phyloP scores from a whole-genome alignment of 306 rosid species.

The Abrus precatorius region DNA sequence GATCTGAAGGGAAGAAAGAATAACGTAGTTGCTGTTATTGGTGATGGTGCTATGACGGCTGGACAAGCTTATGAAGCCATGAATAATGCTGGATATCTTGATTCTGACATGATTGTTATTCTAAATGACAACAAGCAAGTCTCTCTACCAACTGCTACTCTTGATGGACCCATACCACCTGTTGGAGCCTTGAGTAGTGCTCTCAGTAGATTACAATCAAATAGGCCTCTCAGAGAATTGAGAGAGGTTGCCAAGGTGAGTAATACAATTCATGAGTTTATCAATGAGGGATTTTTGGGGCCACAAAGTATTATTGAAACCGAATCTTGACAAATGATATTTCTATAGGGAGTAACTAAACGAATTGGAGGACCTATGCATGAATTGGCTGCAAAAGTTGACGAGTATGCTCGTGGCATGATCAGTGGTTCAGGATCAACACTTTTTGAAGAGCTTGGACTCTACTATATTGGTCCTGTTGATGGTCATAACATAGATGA shows the following conservation, averaged over 20 bases:
- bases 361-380: slow-evolving; percentile 95
- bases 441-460: slow-evolving; percentile 96
- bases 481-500: slow-evolving; percentile 98
- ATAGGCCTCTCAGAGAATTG: slow-evolving; percentile 92
- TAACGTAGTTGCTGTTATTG: slow-evolving; percentile 85
- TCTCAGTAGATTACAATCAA: slow-evolving; percentile 90
- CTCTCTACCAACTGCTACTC: slow-evolving; percentile 92
- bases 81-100: slow-evolving; percentile 98
- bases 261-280: slow-evolving; percentile 23
- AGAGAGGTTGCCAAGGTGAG: slow-evolving; percentile 98
- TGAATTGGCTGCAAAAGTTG: slow-evolving; percentile 97
- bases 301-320: slow-evolving; percentile 29
- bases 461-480: slow-evolving; percentile 97
- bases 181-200: slow-evolving; percentile 99
- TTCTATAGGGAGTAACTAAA: slow-evolving; percentile 88
- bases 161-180: slow-evolving; percentile 89
- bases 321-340: slow-evolving; percentile 38
- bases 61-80: slow-evolving; percentile 99
- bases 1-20: slow-evolving; percentile 86
- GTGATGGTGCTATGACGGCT: slow-evolving; percentile 99
- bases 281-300: not conserved
- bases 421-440: slow-evolving; percentile 94
- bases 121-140: slow-evolving; percentile 98
- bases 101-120: slow-evolving; percentile 97
- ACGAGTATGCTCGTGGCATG: slow-evolving; percentile 99